Conservation (phyloP, 306 rosid genomes). For the Inga leiocalycina region DNA sequence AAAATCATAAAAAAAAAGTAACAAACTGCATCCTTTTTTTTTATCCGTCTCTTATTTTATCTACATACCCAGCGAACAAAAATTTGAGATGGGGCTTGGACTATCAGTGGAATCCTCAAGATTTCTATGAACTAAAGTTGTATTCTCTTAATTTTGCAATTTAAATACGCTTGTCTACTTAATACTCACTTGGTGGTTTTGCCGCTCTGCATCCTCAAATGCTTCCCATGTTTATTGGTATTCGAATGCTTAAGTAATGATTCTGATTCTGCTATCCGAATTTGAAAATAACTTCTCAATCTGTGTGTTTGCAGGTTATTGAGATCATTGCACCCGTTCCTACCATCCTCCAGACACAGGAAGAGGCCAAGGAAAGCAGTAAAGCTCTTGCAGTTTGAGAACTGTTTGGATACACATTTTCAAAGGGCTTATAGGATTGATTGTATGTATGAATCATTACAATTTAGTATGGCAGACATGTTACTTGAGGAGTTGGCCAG, state of each 20-base stretch:
- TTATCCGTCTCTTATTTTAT: background rate
- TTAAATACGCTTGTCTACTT: too few relatives aligned
- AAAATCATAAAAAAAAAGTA: too few relatives aligned
- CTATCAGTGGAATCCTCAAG: too few relatives aligned
- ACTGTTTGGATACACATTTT: background rate
- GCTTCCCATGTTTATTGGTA: background rate
- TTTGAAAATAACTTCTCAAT: background rate
- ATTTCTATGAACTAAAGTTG: background rate
- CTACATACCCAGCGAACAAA: background rate
- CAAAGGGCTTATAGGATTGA: background rate
- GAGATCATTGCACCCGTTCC: constrained; percentile 72
- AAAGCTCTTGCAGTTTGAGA: background rate
- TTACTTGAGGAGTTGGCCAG: background rate
- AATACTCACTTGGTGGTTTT: background rate
- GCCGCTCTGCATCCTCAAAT: constrained; percentile 1
- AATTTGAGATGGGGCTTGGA: too few relatives aligned
- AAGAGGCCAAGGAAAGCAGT: constrained; percentile 31
- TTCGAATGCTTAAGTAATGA: background rate
- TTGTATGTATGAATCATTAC: background rate
- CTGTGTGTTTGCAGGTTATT: constrained; percentile 47
- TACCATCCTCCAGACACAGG: constrained; percentile 46
- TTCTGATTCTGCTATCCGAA: background rate
- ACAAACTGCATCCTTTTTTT: too few relatives aligned
- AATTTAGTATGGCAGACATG: background rate
- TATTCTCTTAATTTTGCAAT: background rate